Evolutionary conservation across 2,329 filamentous ascomycete species (phyloP).

Genomic region (Bipolaris zeicola): DNA sequence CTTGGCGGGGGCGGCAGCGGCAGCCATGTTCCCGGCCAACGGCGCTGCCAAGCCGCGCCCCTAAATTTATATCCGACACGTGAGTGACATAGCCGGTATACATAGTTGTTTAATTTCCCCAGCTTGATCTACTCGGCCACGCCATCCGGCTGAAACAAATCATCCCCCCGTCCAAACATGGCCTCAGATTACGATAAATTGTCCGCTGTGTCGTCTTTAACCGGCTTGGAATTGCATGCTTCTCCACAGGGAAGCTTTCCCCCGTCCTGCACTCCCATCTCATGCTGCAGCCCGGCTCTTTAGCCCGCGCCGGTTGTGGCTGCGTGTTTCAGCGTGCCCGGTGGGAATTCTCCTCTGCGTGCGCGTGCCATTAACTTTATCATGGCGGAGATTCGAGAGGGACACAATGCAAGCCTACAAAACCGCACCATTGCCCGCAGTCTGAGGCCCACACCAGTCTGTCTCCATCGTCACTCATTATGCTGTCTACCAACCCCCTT

Average conservation of each 20-base stretch:
- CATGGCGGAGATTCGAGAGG: conserved; percentile 11
- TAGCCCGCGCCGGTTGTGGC: conserved; percentile 11
- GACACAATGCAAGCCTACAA: conserved; percentile 14
- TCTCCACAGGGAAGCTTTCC: conserved; percentile 11
- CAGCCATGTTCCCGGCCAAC: conserved; percentile 6
- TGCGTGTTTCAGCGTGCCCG: conserved; percentile 22
- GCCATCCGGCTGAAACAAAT: conserved; percentile 19
- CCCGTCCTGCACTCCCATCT: conserved; percentile 9
- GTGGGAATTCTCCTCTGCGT: conserved; percentile 12
- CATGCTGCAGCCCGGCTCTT: conserved; percentile 10
- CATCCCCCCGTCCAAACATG: conserved; percentile 16
- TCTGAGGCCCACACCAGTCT: background rate
- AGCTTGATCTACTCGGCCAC: conserved; percentile 12
- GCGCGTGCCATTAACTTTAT: conserved; percentile 15
- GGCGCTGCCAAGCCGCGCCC: conserved; percentile 4
- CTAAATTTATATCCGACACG: background rate
- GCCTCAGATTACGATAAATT: conserved; percentile 22
- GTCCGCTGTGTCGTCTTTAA: conserved; percentile 14
- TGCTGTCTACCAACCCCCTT: conserved; percentile 30
- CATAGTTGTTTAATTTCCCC: conserved; percentile 10
- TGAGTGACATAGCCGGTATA: conserved; percentile 4
- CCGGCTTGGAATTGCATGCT: conserved; percentile 13
- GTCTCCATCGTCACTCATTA: conserved; percentile 11
- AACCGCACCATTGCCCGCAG: conserved; percentile 6
- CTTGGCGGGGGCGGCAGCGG: conserved; percentile 1